phyloP scores from a whole-genome alignment of 2,329 filamentous ascomycete genomes.

The Cucurbitaria berberidis region DNA sequence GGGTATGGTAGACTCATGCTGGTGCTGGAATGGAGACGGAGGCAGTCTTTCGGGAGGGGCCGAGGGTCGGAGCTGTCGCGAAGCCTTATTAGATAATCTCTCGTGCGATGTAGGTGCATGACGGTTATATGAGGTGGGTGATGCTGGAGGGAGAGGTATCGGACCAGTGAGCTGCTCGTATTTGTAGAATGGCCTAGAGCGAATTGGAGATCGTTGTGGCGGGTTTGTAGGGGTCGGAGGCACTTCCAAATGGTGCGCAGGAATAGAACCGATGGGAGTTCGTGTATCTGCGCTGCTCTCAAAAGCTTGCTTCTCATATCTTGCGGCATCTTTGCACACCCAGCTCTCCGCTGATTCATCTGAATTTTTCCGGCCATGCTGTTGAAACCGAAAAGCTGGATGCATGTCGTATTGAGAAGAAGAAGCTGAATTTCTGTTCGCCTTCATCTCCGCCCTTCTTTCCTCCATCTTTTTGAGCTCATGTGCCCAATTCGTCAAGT shows the following conservation, averaged over 20 bases:
- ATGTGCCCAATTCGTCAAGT: slow-evolving; percentile 11
- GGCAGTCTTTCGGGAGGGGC: background rate
- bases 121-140: background rate
- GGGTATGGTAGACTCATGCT: background rate
- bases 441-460: background rate
- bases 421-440: background rate
- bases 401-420: background rate
- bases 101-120: background rate
- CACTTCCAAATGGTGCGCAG: background rate
- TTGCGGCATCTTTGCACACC: background rate
- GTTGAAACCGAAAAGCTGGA: background rate
- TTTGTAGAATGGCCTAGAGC: background rate
- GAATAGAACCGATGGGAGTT: background rate
- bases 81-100: too few species aligned
- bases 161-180: background rate
- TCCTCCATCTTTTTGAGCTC: slow-evolving; percentile 12
- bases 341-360: background rate
- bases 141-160: background rate
- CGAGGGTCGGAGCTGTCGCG: too few species aligned
- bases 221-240: background rate
- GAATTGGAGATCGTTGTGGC: background rate
- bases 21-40: background rate
- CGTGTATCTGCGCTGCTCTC: background rate
- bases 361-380: background rate
- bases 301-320: background rate